A percentile compares a stretch with the other conserved stretches of the same genome.
phyloP scores from a whole-genome alignment of 2,329 filamentous ascomycete genomes.

The Calonectria multiphialidica region DNA sequence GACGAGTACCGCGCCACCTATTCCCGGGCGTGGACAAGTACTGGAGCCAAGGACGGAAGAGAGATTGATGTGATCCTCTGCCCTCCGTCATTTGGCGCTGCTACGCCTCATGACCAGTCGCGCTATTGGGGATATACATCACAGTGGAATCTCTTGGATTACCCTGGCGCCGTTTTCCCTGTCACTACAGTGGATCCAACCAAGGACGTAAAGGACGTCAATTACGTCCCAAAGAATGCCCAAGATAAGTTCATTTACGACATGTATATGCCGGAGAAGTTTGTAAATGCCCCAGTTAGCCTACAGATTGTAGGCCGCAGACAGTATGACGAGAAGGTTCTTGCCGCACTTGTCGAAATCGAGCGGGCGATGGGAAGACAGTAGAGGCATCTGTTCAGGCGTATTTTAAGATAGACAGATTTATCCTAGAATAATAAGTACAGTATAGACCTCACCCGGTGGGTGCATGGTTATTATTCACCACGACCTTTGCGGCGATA shows the following conservation, averaged over 20 bases:
- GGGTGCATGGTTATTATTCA: too few relatives aligned
- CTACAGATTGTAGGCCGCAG: constrained; percentile 45
- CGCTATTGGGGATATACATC: constrained; percentile 74
- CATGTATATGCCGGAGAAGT: constrained; percentile 43
- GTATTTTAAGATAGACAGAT: neutral
- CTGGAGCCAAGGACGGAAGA: constrained; percentile 39
- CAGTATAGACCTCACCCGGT: neutral
- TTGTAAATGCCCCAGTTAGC: constrained; percentile 40
- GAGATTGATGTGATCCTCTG: constrained; percentile 72
- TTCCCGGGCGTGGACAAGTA: constrained; percentile 52
- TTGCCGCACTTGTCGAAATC: constrained; percentile 41
- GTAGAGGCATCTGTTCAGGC: neutral
- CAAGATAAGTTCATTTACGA: constrained; percentile 46
- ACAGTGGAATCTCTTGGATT: constrained; percentile 78
- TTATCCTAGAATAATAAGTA: neutral
- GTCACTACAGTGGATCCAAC: constrained; percentile 50
- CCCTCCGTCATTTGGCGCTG: constrained; percentile 67
- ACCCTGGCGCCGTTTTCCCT: constrained; percentile 72
- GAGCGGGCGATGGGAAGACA: constrained; percentile 39
- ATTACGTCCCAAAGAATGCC: constrained; percentile 43
- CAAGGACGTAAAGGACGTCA: constrained; percentile 39
- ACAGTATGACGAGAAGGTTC: constrained; percentile 47
- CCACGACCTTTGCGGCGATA: too few relatives aligned
- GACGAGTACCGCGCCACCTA: constrained; percentile 55
- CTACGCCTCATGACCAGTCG: constrained; percentile 54